Evolutionary conservation across 352 stramenopile genomes (phyloP).

Genomic region (Phytophthora colocasiae): DNA sequence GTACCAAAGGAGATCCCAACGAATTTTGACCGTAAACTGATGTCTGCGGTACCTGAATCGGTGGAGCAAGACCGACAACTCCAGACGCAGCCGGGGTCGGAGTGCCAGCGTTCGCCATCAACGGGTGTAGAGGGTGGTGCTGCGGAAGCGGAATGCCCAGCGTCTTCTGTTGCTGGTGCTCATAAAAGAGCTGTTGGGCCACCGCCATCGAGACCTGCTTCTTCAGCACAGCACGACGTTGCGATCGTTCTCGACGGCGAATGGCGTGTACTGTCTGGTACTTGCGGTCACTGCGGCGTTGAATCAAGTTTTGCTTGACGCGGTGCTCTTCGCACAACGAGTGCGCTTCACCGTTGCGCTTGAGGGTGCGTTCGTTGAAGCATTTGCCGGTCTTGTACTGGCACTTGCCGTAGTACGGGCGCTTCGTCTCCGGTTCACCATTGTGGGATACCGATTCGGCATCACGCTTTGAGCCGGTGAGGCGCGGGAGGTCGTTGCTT

Average conservation of each 20-base stretch:
- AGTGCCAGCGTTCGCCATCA: constrained; percentile 10
- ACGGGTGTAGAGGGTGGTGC: constrained; percentile 47
- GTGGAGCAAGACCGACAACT: constrained; percentile 39
- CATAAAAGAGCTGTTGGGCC: constrained; percentile 80
- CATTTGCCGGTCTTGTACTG: constrained; percentile 92
- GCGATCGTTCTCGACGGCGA: constrained; percentile 78
- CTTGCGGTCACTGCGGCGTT: constrained; percentile 86
- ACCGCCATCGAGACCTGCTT: constrained; percentile 85
- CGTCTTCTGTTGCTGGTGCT: constrained; percentile 83
- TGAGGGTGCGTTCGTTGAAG: constrained; percentile 87
- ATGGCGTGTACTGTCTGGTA: constrained; percentile 88
- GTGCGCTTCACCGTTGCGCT: constrained; percentile 84
- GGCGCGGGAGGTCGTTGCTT: constrained; percentile 23
- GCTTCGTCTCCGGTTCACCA: constrained; percentile 19
- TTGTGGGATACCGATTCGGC: constrained; percentile 14
- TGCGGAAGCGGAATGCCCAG: constrained; percentile 43
- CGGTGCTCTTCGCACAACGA: constrained; percentile 88
- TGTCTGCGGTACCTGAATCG: constrained; percentile 51
- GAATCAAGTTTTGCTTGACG: constrained; percentile 87
- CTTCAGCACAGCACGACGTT: constrained; percentile 80
- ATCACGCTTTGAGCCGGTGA: constrained; percentile 26
- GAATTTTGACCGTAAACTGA: constrained; percentile 20
- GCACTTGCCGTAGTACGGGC: constrained; percentile 79
- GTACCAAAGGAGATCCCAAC: constrained; percentile 13
- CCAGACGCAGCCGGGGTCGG: background rate